phyloP scores from a whole-genome alignment of 169 alveolate genomes.

The Plasmodium inui region DNA sequence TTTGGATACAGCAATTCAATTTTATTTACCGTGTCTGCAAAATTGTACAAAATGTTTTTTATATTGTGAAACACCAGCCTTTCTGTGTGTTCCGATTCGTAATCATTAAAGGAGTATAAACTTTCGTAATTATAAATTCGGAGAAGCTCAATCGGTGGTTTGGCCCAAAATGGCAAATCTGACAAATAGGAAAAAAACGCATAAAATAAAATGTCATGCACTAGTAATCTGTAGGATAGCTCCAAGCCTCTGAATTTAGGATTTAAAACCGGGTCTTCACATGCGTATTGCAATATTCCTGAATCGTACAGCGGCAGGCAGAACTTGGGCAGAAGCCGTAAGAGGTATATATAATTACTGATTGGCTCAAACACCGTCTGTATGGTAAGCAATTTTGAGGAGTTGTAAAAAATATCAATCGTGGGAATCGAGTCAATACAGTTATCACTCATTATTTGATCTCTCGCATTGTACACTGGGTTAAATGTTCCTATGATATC shows the following conservation, averaged over 20 bases:
- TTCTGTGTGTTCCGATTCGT: slow-evolving; percentile 79
- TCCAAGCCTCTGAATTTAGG: slow-evolving; percentile 81
- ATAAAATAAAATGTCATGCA: slow-evolving; percentile 80
- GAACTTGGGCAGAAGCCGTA: slow-evolving; percentile 78
- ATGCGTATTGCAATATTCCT: slow-evolving; percentile 78
- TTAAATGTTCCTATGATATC: slow-evolving; percentile 53
- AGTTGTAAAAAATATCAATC: slow-evolving; percentile 77
- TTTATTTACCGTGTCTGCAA: slow-evolving; percentile 73
- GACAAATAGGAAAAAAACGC: slow-evolving; percentile 79
- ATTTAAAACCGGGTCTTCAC: slow-evolving; percentile 80
- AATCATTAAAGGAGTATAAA: slow-evolving; percentile 78
- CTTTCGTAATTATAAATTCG: slow-evolving; percentile 79
- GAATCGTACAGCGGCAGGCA: slow-evolving; percentile 84
- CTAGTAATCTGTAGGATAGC: slow-evolving; percentile 79
- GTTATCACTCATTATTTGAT: slow-evolving; percentile 51
- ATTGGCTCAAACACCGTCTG: slow-evolving; percentile 70
- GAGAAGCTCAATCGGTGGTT: slow-evolving; percentile 80
- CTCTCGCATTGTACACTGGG: slow-evolving; percentile 70
- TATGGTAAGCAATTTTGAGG: slow-evolving; percentile 71
- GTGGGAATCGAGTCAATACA: slow-evolving; percentile 77
- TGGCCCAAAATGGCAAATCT: slow-evolving; percentile 83
- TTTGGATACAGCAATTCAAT: slow-evolving; percentile 77
- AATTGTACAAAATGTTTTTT: slow-evolving; percentile 75
- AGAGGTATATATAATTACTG: slow-evolving; percentile 62
- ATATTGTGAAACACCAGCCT: slow-evolving; percentile 79